Evolutionary conservation across 129 eudicot species (phyloP).

Genomic region (Gnaphalium uliginosum): DNA sequence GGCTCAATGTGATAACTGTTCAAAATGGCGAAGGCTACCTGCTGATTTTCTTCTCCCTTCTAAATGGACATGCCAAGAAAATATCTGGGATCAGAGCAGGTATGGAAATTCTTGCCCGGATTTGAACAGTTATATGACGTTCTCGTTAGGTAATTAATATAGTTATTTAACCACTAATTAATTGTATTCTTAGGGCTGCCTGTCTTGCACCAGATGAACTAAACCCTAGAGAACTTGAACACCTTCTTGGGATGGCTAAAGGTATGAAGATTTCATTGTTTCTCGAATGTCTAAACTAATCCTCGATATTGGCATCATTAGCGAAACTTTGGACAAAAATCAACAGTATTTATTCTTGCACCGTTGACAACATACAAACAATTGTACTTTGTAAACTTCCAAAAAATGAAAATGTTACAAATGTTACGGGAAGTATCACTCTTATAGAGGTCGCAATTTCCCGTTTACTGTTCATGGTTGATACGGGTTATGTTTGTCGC

Average conservation of each 20-base stretch:
- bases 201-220: slow-evolving; percentile 91
- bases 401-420: not conserved
- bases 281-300: slow-evolving; percentile 10
- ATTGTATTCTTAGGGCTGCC: slow-evolving; percentile 51
- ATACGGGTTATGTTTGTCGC: not conserved
- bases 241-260: slow-evolving; percentile 58
- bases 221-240: slow-evolving; percentile 66
- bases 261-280: slow-evolving; percentile 44
- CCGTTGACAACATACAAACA: not conserved
- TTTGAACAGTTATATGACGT: not conserved
- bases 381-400: not conserved
- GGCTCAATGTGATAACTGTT: slow-evolving; percentile 87
- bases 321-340: not conserved
- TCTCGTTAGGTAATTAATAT: not conserved
- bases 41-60: slow-evolving; percentile 77
- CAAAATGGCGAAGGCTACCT: slow-evolving; percentile 89
- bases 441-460: not conserved
- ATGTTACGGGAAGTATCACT: not conserved
- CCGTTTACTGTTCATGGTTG: not conserved
- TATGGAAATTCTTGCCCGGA: not conserved
- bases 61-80: slow-evolving; percentile 87
- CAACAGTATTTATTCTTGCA: not conserved
- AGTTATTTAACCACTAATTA: slow-evolving; percentile 2
- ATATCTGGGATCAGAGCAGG: slow-evolving; percentile 71
- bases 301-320: not conserved